Conservation (phyloP, 106 monocot genomes). For the Allium sativum region DNA sequence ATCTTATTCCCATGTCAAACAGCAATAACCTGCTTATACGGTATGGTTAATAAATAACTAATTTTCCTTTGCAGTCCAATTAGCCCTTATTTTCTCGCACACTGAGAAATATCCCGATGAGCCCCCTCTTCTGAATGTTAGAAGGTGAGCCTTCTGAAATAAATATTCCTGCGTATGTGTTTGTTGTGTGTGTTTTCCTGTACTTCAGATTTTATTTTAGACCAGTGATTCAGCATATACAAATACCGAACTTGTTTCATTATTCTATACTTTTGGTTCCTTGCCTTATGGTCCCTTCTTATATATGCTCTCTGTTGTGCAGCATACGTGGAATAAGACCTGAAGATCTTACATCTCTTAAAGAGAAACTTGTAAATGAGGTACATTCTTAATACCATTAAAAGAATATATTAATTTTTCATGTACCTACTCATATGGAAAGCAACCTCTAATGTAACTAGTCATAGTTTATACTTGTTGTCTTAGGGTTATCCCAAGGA, state of each 20-base stretch:
- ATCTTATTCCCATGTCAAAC: neutral
- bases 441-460: too few species aligned
- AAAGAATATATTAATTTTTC: too few species aligned
- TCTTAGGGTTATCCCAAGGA: too few species aligned
- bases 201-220: too few species aligned
- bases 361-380: conserved; percentile 75
- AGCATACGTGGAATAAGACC: conserved; percentile 77
- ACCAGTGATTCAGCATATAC: too few species aligned
- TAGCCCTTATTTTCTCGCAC: conserved; percentile 85
- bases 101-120: conserved; percentile 94
- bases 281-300: neutral
- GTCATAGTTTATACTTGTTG: neutral
- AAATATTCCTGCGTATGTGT: too few species aligned
- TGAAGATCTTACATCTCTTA: conserved; percentile 54
- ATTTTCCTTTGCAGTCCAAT: conserved; percentile 57
- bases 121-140: conserved; percentile 81
- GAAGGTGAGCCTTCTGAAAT: conserved; percentile 40
- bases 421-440: too few species aligned
- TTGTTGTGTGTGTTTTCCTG: too few species aligned
- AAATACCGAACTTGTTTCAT: neutral
- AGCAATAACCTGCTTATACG: neutral
- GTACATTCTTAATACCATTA: conserved; percentile 16
- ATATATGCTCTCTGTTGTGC: conserved; percentile 13
- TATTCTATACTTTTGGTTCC: neutral
- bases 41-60: neutral